Conservation (phyloP, 805 yeast genomes). For the Starmera dryadoides region DNA sequence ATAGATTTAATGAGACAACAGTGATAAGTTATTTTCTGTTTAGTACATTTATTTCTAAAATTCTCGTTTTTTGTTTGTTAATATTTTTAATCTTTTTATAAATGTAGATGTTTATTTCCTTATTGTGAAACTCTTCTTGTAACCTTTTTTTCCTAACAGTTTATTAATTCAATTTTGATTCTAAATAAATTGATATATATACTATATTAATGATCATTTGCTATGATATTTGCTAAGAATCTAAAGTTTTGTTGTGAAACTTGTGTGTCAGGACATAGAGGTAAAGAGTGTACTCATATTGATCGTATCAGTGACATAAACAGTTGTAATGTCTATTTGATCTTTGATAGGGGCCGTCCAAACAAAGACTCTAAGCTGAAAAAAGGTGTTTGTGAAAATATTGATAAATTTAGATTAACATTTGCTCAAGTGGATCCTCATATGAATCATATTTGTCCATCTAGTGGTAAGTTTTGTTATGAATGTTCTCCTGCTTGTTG, state of each 20-base stretch:
- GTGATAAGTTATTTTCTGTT: no score
- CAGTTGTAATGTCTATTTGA: neutral
- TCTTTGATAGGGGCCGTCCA: slow-evolving; percentile 3
- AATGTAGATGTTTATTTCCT: no score
- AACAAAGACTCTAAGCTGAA: neutral
- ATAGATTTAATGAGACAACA: no score
- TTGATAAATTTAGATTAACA: neutral
- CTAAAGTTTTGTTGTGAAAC: slow-evolving; percentile 1
- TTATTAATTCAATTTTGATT: neutral
- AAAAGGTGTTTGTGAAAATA: neutral
- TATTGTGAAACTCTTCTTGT: no score
- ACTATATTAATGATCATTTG: neutral
- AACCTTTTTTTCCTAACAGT: no score
- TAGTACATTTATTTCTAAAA: no score
- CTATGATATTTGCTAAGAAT: neutral
- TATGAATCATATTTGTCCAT: neutral
- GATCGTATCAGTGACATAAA: no score
- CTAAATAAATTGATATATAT: neutral
- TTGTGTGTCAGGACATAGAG: slow-evolving; percentile 2
- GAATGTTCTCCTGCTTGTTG: neutral
- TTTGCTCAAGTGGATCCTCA: neutral
- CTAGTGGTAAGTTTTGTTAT: neutral
- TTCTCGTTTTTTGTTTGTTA: no score
- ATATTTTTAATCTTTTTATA: no score
- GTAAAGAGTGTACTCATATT: slow-evolving; percentile 1